A percentile compares a stretch with the other conserved stretches of the same genome.
Conservation (phyloP, 768 basidiomycete species). For the Boletellus sp. region DNA sequence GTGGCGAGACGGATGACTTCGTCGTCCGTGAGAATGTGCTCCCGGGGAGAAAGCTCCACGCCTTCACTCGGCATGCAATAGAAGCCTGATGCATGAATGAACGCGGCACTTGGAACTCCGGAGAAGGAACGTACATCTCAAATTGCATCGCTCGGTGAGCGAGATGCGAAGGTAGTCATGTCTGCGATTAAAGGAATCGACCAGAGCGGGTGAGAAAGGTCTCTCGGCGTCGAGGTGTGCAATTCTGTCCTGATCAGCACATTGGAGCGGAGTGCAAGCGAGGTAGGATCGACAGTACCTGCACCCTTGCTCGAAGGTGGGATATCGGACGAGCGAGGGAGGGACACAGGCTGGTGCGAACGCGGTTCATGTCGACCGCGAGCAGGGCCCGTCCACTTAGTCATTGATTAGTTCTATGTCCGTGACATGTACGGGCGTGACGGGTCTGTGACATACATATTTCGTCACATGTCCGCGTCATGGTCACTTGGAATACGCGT, state of each 20-base stretch:
- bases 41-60: slow-evolving; percentile 65
- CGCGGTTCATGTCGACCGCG: slow-evolving; percentile 4
- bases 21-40: slow-evolving; percentile 67
- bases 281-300: slow-evolving; percentile 11
- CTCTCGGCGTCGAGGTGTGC: slow-evolving; percentile 46
- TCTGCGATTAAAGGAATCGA: slow-evolving; percentile 63
- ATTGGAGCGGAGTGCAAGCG: background rate
- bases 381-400: too few species aligned
- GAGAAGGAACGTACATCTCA: slow-evolving; percentile 57
- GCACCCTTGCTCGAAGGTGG: slow-evolving; percentile 13
- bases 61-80: slow-evolving; percentile 91
- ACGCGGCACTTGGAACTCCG: background rate
- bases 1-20: slow-evolving; percentile 71
- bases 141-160: slow-evolving; percentile 82
- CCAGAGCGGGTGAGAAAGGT: slow-evolving; percentile 49
- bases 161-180: slow-evolving; percentile 91
- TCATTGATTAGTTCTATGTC: background rate
- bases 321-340: slow-evolving; percentile 11
- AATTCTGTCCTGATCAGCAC: slow-evolving; percentile 47
- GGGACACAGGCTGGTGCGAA: slow-evolving; percentile 4
- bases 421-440: slow-evolving; percentile 5
- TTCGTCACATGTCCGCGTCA: slow-evolving; percentile 19
- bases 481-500: slow-evolving; percentile 13
- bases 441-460: slow-evolving; percentile 10
- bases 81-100: slow-evolving; percentile 51